Conservation (phyloP, 2,329 filamentous ascomycete species). For the Pseudodiploospora longispora region DNA sequence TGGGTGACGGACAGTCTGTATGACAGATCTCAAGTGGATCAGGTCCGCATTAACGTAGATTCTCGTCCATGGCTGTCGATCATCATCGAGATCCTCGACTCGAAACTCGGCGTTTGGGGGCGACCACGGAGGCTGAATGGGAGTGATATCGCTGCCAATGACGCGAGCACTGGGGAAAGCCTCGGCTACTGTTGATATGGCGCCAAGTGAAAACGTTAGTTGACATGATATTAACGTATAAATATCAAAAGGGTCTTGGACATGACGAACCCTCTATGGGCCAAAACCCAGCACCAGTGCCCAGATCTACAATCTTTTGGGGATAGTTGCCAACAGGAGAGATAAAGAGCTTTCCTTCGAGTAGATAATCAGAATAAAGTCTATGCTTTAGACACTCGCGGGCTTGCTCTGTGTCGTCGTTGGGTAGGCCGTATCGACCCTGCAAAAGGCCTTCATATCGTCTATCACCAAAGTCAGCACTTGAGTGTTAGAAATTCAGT, state of each 20-base stretch:
- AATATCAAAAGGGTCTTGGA: not conserved
- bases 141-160: slow-evolving; percentile 37
- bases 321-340: slow-evolving; percentile 36
- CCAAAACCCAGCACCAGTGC: slow-evolving; percentile 47
- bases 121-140: slow-evolving; percentile 37
- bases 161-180: slow-evolving; percentile 35
- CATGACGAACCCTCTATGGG: slow-evolving; percentile 39
- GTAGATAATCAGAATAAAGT: slow-evolving; percentile 38
- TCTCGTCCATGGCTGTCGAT: slow-evolving; percentile 25
- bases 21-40: slow-evolving; percentile 45
- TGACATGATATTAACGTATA: not conserved
- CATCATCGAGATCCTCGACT: slow-evolving; percentile 29
- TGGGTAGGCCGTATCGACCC: slow-evolving; percentile 42
- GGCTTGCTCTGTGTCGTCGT: slow-evolving; percentile 42
- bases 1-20: slow-evolving; percentile 43
- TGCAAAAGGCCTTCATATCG: slow-evolving; percentile 41
- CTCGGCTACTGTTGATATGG: slow-evolving; percentile 31
- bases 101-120: slow-evolving; percentile 50
- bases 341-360: slow-evolving; percentile 32
- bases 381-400: slow-evolving; percentile 42
- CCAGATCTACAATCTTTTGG: slow-evolving; percentile 43
- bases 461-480: slow-evolving; percentile 18
- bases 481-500: not conserved
- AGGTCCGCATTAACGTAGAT: slow-evolving; percentile 38
- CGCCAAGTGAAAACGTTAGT: slow-evolving; percentile 4